Evolutionary conservation across 345 rosid species (phyloP), one percentile per base, ranked within the genome.

Genomic region (Turritis glabra): DNA sequence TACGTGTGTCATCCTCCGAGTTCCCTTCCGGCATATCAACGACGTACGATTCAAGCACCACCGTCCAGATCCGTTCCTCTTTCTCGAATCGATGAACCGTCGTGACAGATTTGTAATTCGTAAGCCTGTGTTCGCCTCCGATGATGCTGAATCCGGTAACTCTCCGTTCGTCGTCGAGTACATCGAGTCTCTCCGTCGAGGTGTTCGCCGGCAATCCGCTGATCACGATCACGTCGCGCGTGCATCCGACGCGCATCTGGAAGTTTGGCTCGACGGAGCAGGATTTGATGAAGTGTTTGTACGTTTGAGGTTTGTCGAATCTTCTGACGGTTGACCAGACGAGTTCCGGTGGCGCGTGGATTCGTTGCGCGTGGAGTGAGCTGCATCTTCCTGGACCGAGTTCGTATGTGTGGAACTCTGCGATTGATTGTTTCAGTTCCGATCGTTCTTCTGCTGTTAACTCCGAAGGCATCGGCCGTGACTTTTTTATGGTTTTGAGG

Each of bases 21-120:
- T 94, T 94, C 43, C 98, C 98, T 64, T 87, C 91, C 17, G 98
- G 98, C 38, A 85, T 88, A 60, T 93, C 98, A 32, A 93, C 98
- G 1, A 91, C 85, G 75, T 93, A 93, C 0, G 96, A 89, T 67
- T 94, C 97, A 59, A 94, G 73, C 43, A 91, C 97, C 22, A 89
- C 82, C 67, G 89, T 88, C 85, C 86, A 78, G 83, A 79, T 77
- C 86, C 67, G 71, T 14, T 82, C 82, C 46, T 83, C 85, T 22
- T 80, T 83, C 25, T 82, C 78, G 54, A 86, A 76, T 27, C 81
- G 82, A 78, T 94, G 96, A 41, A 88, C 86, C 38, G 93, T 81
- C 61, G 96, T 91, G 5, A 85, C 90, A 11, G 97, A 86, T 63
- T 86, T 81, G 84, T 91, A 91, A 76, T 94, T 94, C 77, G 77